Conservation (phyloP, 441 rosid species). For the Capsella rubella region DNA sequence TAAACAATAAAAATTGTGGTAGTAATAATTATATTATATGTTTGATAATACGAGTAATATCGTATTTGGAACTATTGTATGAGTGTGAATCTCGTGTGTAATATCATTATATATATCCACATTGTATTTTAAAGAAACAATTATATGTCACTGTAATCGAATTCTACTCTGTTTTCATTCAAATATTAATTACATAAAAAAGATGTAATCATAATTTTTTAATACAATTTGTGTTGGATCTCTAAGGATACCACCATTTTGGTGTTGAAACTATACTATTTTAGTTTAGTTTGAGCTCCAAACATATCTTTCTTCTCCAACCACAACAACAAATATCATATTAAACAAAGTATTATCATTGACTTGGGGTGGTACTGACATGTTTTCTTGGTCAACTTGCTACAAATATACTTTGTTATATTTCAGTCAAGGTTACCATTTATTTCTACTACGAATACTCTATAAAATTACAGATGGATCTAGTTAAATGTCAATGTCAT, state of each 20-base stretch:
- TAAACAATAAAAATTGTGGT: conserved; percentile 29
- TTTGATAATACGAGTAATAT: background rate
- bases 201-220: background rate
- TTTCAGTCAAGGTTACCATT: no score
- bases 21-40: background rate
- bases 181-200: background rate
- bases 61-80: conserved; percentile 20
- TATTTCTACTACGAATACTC: background rate
- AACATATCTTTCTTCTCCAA: no score
- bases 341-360: no score
- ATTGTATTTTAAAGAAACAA: background rate
- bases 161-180: background rate
- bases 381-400: no score
- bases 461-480: background rate
- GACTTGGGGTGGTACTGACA: no score
- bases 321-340: no score
- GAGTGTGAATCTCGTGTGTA: conserved; percentile 15
- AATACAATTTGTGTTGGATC: background rate
- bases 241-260: background rate
- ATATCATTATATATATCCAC: conserved; percentile 3
- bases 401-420: no score
- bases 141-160: background rate
- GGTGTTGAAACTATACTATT: no score
- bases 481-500: background rate
- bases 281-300: no score